Evolutionary conservation across 768 basidiomycete genomes (phyloP).

Genomic region (Lentinula raphanica): DNA sequence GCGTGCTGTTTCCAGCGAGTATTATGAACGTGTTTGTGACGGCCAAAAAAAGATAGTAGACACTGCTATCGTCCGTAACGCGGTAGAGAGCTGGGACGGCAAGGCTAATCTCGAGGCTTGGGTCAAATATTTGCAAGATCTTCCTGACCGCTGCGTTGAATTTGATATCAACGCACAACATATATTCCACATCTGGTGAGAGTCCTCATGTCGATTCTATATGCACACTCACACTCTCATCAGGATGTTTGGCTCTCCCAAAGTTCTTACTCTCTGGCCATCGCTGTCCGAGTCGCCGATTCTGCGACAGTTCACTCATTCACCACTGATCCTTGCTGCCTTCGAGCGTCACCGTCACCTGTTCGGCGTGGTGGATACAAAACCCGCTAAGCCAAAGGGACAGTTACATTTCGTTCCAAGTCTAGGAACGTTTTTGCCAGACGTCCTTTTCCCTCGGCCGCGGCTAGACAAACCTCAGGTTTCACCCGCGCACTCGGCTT

Average conservation of each 20-base stretch:
- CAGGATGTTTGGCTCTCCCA: constrained; percentile 5
- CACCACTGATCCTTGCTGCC: constrained; percentile 48
- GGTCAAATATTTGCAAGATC: constrained; percentile 37
- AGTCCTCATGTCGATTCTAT: background rate
- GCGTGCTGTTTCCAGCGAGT: constrained; percentile 34
- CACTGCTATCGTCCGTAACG: constrained; percentile 19
- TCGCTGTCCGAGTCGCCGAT: constrained; percentile 42
- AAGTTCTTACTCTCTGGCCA: constrained; percentile 40
- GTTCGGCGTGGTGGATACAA: constrained; percentile 20
- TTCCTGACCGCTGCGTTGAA: constrained; percentile 47
- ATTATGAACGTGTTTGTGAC: constrained; percentile 39
- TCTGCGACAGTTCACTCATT: constrained; percentile 55
- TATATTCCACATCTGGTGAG: constrained; percentile 52
- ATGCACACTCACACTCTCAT: background rate
- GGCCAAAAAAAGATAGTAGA: constrained; percentile 26
- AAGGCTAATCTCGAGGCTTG: constrained; percentile 37
- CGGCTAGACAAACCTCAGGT: background rate
- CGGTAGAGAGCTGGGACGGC: constrained; percentile 23
- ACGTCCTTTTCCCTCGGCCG: background rate
- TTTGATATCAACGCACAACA: constrained; percentile 30
- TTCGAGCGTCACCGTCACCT: constrained; percentile 42
- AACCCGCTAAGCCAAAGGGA: background rate
- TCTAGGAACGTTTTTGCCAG: background rate
- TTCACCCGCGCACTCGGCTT: background rate
- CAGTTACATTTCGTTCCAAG: background rate